Conservation (phyloP, 371 early-diverging fungal genomes). For the Catenaria anguillulae region DNA sequence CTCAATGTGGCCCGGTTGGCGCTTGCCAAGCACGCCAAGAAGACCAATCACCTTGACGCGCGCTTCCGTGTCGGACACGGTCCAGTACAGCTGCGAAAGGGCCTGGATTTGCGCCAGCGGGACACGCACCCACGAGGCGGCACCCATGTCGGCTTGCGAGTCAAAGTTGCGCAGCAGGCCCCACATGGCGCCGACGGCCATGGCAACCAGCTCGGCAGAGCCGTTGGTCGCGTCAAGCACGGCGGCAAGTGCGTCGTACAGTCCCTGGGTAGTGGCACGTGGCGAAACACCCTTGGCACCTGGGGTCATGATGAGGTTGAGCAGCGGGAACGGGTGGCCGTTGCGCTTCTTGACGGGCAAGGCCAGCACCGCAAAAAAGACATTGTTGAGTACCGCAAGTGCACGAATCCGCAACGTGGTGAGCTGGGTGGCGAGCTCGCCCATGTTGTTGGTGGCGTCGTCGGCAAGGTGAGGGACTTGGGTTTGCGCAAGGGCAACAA, state of each 20-base stretch:
- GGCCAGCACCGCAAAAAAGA: constrained; percentile 14
- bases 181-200: constrained; percentile 14
- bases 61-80: constrained; percentile 11
- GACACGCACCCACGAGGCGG: constrained; percentile 15
- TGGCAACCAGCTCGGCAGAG: constrained; percentile 6
- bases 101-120: constrained; percentile 20
- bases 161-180: constrained; percentile 11
- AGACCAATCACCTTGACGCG: constrained; percentile 53
- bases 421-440: background rate
- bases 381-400: constrained; percentile 58
- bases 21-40: constrained; percentile 52
- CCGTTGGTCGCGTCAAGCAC: background rate
- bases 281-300: background rate
- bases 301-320: background rate
- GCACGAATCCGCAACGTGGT: constrained; percentile 29
- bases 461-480: background rate
- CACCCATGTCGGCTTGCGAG: background rate
- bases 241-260: background rate
- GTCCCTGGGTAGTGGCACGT: background rate
- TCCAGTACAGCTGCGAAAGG: constrained; percentile 18
- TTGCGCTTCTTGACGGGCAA: background rate
- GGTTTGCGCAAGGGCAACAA: constrained; percentile 15
- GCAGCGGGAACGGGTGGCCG: constrained; percentile 2
- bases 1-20: constrained; percentile 50
- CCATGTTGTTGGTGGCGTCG: background rate